phyloP scores from a whole-genome alignment of 805 yeast genomes.

The Wickerhamiella sergipiensis region DNA sequence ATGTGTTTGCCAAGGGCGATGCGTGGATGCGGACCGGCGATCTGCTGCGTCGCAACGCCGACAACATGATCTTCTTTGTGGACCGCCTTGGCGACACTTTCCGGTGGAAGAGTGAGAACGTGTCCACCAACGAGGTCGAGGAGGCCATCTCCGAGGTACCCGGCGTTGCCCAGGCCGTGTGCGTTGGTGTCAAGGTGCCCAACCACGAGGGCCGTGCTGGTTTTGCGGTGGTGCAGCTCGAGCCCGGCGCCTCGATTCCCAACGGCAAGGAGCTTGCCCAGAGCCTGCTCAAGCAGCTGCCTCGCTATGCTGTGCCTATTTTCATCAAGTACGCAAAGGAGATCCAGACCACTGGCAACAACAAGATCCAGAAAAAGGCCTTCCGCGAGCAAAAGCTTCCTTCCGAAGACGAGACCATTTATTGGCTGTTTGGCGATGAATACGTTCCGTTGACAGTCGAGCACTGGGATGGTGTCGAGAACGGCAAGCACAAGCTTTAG shows the following conservation, averaged over 20 bases:
- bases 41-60: slow-evolving; percentile 51
- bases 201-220: slow-evolving; percentile 93
- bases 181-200: slow-evolving; percentile 80
- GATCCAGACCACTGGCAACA: slow-evolving; percentile 63
- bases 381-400: slow-evolving; percentile 27
- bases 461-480: slow-evolving; percentile 35
- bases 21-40: slow-evolving; percentile 89
- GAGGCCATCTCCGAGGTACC: slow-evolving; percentile 34
- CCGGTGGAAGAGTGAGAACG: slow-evolving; percentile 95
- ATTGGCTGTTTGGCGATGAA: slow-evolving; percentile 46
- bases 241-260: slow-evolving; percentile 24
- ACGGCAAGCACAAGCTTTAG: slow-evolving; percentile 22
- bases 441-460: slow-evolving; percentile 45
- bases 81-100: slow-evolving; percentile 92
- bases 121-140: slow-evolving; percentile 87
- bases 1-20: slow-evolving; percentile 76
- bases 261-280: slow-evolving; percentile 29
- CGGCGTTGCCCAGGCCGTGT: slow-evolving; percentile 43
- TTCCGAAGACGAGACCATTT: slow-evolving; percentile 38
- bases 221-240: slow-evolving; percentile 58
- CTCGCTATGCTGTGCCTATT: slow-evolving; percentile 75
- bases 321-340: slow-evolving; percentile 54
- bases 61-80: slow-evolving; percentile 65
- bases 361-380: slow-evolving; percentile 68
- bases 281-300: slow-evolving; percentile 35